Percentiles rank a stretch among this genome's conserved stretches.
These are phyloP conservation scores for Chamaecrista fasciculata DNA, from an alignment of 306 rosid species.

Conservation along the genomic window DNA sequence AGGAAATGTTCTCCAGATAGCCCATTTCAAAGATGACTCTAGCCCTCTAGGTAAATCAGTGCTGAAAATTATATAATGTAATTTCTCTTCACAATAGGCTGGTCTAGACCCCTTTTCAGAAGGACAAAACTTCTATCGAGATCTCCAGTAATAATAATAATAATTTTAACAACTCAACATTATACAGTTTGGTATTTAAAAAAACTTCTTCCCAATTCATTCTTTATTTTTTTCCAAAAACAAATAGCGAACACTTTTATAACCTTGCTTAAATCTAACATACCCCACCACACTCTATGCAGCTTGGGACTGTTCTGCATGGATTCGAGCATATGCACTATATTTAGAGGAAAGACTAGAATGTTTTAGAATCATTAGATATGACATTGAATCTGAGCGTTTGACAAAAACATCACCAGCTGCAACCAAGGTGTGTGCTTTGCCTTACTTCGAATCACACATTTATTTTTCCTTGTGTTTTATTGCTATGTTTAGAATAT, in stretches of 20 bases:
- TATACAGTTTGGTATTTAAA: too few species aligned
- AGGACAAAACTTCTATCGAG: too few species aligned
- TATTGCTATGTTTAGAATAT: slow-evolving; percentile 13
- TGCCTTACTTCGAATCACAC: not conserved
- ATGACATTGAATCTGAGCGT: slow-evolving; percentile 88
- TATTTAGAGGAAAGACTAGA: slow-evolving; percentile 85
- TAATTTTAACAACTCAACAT: too few species aligned
- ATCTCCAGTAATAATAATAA: too few species aligned
- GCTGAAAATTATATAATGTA: not conserved
- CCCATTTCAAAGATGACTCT: slow-evolving; percentile 93
- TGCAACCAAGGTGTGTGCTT: slow-evolving; percentile 54
- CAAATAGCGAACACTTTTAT: too few species aligned
- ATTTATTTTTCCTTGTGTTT: not conserved
- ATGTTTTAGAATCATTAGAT: slow-evolving; percentile 74
- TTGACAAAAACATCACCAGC: slow-evolving; percentile 61
- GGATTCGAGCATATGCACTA: slow-evolving; percentile 91
- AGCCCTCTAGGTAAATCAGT: slow-evolving; percentile 68
- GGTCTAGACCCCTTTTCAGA: not conserved
- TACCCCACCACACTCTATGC: slow-evolving; percentile 36
- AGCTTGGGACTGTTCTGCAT: slow-evolving; percentile 99
- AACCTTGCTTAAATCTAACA: not conserved
- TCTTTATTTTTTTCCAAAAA: too few species aligned
- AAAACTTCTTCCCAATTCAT: too few species aligned
- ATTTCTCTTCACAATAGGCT: not conserved
- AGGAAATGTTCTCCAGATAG: slow-evolving; percentile 80